Evolutionary conservation across 2,329 filamentous ascomycete genomes (phyloP).

Genomic region (Clonostachys rosea): DNA sequence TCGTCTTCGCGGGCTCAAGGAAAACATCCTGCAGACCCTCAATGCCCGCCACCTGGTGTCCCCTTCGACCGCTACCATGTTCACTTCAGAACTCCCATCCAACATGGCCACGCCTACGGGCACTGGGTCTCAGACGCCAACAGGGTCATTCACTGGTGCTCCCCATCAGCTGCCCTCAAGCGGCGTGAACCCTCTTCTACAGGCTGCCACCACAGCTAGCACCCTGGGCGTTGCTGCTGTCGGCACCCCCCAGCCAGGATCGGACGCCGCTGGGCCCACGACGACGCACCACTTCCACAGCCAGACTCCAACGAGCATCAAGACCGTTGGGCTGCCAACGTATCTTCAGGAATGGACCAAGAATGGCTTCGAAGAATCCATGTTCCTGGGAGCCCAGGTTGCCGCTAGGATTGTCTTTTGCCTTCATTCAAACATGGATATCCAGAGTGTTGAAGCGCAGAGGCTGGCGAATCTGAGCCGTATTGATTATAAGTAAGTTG

Average conservation of each 20-base stretch:
- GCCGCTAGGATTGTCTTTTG: slow-evolving; percentile 62
- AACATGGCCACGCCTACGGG: slow-evolving; percentile 87
- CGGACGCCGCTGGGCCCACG: slow-evolving; percentile 26
- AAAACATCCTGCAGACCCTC: slow-evolving; percentile 78
- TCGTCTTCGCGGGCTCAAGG: slow-evolving; percentile 72
- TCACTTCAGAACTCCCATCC: slow-evolving; percentile 93
- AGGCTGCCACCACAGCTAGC: slow-evolving; percentile 79
- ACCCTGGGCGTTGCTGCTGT: slow-evolving; percentile 40
- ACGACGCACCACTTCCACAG: slow-evolving; percentile 49
- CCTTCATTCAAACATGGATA: slow-evolving; percentile 51
- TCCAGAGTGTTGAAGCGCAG: slow-evolving; percentile 44
- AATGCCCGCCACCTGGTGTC: slow-evolving; percentile 83
- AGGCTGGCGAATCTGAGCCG: slow-evolving; percentile 51
- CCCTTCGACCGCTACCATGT: slow-evolving; percentile 89
- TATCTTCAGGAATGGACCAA: slow-evolving; percentile 93
- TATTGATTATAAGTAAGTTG: slow-evolving; percentile 56
- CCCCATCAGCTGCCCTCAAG: slow-evolving; percentile 50
- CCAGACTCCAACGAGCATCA: slow-evolving; percentile 80
- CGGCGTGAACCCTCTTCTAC: slow-evolving; percentile 83
- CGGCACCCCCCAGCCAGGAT: slow-evolving; percentile 31
- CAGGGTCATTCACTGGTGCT: slow-evolving; percentile 50
- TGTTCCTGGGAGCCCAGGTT: slow-evolving; percentile 84
- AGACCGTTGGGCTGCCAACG: slow-evolving; percentile 69
- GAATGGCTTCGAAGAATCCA: slow-evolving; percentile 71
- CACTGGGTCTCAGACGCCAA: slow-evolving; percentile 88